Evolutionary conservation across 2,329 filamentous ascomycete genomes (phyloP).

Genomic region (Pyricularia sp.): DNA sequence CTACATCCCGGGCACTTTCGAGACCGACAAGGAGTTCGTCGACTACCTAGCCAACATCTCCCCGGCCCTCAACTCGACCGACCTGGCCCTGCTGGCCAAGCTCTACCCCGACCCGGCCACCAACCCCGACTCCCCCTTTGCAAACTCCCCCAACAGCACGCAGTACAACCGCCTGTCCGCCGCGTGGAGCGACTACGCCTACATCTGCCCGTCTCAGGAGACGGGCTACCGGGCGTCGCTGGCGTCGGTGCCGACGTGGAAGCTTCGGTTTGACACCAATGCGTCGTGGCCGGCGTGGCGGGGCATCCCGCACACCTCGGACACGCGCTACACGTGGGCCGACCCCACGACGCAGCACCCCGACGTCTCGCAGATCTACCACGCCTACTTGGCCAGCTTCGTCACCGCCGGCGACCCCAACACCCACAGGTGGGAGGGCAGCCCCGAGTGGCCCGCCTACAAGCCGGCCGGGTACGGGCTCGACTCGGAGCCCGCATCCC

Average conservation of each 20-base stretch:
- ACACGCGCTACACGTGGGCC: constrained; percentile 4
- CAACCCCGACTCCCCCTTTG: constrained; percentile 22
- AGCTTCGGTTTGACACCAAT: neutral
- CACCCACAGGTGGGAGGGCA: constrained; percentile 27
- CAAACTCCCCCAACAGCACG: constrained; percentile 23
- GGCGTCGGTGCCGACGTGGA: neutral
- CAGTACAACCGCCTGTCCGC: constrained; percentile 46
- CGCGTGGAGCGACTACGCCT: constrained; percentile 45
- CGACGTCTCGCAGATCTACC: constrained; percentile 15
- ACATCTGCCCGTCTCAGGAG: constrained; percentile 16
- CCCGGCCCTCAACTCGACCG: constrained; percentile 24
- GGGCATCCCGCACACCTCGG: constrained; percentile 2
- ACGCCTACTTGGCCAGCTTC: constrained; percentile 69
- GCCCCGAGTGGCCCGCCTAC: constrained; percentile 36
- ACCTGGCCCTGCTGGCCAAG: constrained; percentile 23
- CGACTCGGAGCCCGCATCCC: neutral
- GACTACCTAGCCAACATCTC: constrained; percentile 28
- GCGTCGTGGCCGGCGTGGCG: neutral
- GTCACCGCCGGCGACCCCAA: constrained; percentile 61
- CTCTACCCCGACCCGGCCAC: constrained; percentile 30
- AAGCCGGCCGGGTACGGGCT: neutral
- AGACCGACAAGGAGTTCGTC: constrained; percentile 22
- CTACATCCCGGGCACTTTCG: constrained; percentile 29
- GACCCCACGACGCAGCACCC: constrained; percentile 4
- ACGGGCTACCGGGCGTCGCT: neutral